Conservation (phyloP, 805 yeast species). For the Wickerhamiella brachini region DNA sequence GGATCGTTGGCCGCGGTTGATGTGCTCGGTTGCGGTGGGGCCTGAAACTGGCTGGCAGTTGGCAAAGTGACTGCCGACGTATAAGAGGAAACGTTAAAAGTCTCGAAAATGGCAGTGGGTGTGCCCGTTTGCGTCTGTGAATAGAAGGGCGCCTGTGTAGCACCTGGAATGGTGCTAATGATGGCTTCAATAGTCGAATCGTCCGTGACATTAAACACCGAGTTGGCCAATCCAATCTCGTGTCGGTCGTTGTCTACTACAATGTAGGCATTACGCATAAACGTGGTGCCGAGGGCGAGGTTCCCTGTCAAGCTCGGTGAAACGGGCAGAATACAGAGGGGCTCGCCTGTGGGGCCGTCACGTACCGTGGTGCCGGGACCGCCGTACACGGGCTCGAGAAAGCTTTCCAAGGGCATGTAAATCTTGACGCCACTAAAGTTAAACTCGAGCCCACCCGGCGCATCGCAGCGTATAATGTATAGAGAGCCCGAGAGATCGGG, state of each 20-base stretch:
- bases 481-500: slow-evolving; percentile 25
- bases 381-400: slow-evolving; percentile 10
- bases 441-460: slow-evolving; percentile 26
- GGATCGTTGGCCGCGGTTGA: background rate
- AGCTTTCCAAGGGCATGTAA: slow-evolving; percentile 29
- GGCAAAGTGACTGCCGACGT: background rate
- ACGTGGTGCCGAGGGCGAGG: slow-evolving; percentile 48
- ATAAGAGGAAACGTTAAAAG: background rate
- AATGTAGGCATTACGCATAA: slow-evolving; percentile 49
- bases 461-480: slow-evolving; percentile 29
- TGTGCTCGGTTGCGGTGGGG: background rate
- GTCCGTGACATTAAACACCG: slow-evolving; percentile 16
- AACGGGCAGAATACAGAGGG: slow-evolving; percentile 19
- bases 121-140: slow-evolving; percentile 7
- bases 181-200: slow-evolving; percentile 6
- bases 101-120: background rate
- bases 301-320: slow-evolving; percentile 15
- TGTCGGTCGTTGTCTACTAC: slow-evolving; percentile 51
- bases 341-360: slow-evolving; percentile 15
- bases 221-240: slow-evolving; percentile 43
- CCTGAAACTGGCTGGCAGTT: background rate
- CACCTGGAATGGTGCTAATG: slow-evolving; percentile 13
- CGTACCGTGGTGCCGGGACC: slow-evolving; percentile 9
- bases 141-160: slow-evolving; percentile 18
- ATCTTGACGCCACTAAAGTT: slow-evolving; percentile 39